Base-by-base conservation (phyloP, 202 grass and related monocot genomes). In the Carex arenaria region DNA sequence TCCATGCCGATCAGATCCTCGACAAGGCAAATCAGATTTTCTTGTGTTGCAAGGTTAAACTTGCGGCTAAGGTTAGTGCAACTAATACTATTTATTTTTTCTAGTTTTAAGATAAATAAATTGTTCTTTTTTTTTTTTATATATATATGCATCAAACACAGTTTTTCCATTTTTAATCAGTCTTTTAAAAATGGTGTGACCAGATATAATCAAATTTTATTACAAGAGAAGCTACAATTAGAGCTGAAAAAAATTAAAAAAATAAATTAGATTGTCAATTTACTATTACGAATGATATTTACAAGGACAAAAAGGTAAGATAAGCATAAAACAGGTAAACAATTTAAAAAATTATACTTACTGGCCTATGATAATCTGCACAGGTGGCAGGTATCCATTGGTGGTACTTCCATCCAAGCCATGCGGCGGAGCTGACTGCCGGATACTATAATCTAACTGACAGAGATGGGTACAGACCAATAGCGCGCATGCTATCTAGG, bases 381-480 rank as follows among this genome's bases (percentile, higher is more conserved):
- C 81, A 98, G 92, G 59, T 98, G 54, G 88, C 95, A 36, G 92
- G 95, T 31, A 93, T 95, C 62, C 95, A 95, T 82, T 95, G 95
- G 95, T 98, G 95, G 95, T 98, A 98, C 56, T 91, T 14, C 22
- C 90, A 90, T 90, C 92, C 93, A 17, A 98, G 84, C 85, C 95
- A 98, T 15, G 95, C 95, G 78, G 95, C 92, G 55, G 92, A 98
- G 89, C 89, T 98, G 43, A 93, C 90, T 34, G 86, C 95, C 0
- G 92, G 92, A 45, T 98, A 95, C 84, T 92, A 98, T 86, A 93
- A 95, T 72, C 74, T 93, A 66, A 92, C 87, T 79, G 64, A 91
- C 23, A 89, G 92, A 87, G 95, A 98, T 17, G 92, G 92, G 34
- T 98, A 98, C 84, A 88, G 87, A 93, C 88, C 92, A 36, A 87